These are phyloP conservation scores for Botrytis aclada DNA, from an alignment of 2,329 filamentous ascomycete genomes.

Conservation along the genomic window DNA sequence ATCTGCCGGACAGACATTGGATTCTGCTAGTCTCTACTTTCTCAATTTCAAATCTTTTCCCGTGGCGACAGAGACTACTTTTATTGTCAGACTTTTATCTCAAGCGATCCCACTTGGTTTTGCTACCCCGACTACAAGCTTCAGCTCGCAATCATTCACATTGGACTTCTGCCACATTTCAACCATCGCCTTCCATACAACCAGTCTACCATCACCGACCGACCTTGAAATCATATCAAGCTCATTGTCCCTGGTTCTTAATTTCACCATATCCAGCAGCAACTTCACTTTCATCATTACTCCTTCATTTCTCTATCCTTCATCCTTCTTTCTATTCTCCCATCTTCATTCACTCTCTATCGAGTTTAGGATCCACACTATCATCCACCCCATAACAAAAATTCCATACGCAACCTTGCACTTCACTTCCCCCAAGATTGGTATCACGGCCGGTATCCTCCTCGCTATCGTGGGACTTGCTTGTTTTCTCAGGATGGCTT, in stretches of 20 bases:
- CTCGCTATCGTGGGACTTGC: not conserved
- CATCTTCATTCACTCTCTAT: not conserved
- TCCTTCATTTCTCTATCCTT: not conserved
- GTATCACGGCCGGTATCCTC: not conserved
- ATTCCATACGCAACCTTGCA: not conserved
- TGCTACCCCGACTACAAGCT: too few relatives aligned
- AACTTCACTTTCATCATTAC: not conserved
- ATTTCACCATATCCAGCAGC: not conserved
- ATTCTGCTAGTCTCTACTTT: too few relatives aligned
- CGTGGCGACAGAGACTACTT: not conserved
- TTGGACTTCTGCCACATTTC: not conserved
- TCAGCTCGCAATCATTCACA: not conserved
- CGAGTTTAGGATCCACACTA: too few relatives aligned
- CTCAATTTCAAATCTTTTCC: not conserved
- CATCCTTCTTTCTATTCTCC: not conserved
- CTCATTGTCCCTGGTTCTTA: not conserved
- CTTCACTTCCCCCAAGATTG: not conserved
- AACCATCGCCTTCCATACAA: not conserved
- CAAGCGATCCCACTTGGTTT: too few relatives aligned
- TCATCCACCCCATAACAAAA: not conserved
- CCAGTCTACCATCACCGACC: not conserved
- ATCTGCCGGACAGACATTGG: not conserved
- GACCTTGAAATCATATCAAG: not conserved
- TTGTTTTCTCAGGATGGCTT: not conserved
- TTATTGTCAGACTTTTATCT: not conserved